These are phyloP conservation scores for Lichina pygmaea DNA, from an alignment of 495 filamentous ascomycete species.

Conservation along the genomic window DNA sequence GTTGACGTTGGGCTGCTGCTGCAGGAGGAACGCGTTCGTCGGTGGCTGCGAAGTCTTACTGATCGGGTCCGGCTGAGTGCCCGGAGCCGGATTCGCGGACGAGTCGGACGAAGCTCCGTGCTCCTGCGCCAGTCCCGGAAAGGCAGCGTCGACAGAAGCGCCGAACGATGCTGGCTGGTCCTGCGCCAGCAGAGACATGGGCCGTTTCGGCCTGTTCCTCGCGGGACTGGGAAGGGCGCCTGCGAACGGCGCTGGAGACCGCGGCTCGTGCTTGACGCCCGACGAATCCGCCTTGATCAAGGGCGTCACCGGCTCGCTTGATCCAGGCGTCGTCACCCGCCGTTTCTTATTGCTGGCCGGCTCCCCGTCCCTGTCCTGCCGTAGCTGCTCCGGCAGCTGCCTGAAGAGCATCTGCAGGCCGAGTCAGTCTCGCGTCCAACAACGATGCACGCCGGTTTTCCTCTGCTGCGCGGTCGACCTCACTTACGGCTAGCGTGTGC, in stretches of 20 bases:
- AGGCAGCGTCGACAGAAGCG: too few relatives aligned
- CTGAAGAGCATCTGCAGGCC: neutral
- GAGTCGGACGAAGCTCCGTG: neutral
- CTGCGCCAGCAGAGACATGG: too few relatives aligned
- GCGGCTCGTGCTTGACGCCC: too few relatives aligned
- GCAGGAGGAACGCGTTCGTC: neutral
- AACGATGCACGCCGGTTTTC: neutral
- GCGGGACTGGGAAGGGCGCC: too few relatives aligned
- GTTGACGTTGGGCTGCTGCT: neutral
- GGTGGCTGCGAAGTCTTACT: neutral
- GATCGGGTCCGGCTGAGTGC: neutral
- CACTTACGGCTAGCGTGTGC: conserved; percentile 37
- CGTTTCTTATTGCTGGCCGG: conserved; percentile 24
- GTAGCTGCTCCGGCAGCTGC: neutral
- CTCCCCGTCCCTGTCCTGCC: neutral
- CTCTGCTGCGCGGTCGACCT: neutral
- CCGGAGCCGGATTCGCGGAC: neutral
- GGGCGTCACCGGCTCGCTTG: conserved; percentile 3
- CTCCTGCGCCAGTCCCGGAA: too few relatives aligned
- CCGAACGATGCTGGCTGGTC: too few relatives aligned
- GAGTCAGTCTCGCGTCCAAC: neutral
- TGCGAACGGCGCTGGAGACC: too few relatives aligned
- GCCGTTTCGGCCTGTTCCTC: too few relatives aligned
- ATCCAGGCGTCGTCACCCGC: conserved; percentile 19
- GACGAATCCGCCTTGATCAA: neutral